Base-by-base conservation (phyloP, 305 asterid genomes). In the Salvia sclarea region DNA sequence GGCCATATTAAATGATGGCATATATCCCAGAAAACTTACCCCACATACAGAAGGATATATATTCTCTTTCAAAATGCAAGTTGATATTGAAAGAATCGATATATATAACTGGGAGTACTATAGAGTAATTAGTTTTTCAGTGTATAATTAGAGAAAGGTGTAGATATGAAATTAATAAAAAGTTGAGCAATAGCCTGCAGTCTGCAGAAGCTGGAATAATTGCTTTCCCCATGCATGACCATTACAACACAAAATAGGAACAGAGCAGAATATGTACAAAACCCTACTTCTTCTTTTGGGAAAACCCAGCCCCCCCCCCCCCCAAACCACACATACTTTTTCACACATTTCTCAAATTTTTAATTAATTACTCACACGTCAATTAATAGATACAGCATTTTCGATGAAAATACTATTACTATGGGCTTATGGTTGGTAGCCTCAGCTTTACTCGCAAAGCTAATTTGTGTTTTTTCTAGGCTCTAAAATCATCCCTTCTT, bases 161-260 rank as follows among this genome's bases (percentile, higher is more conserved):
- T 17, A 30, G 44, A 35, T 20, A 35, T 37, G 70, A 53, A 62
- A 58, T 52, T 24, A 71, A 71, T 28, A 28, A 45, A 52, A 49
- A 12, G 31, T 28, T 18, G 61, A 6, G 24, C 11, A 60, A 65
- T 37, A 22, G 30, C 9, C 22, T 56, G 67, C 38, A 49, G 14
- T 68, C 61, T 68, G 66, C 30, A 16, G 57, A 48, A 21, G 8
- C 66, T 45, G 71, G 79, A 68, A 75, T 68, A 68, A 69, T 69
- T 61, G 56, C 65, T 69, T 75, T 63, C 66, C 68, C 69, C 49
- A 75, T 55, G 78, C 53, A 75, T 47, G 1, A 9, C 9, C 61
- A 70, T 66, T 33, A 66, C 54, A 30, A 55, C 66, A 64, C 67
- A 43, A 33, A 24, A 41, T 41, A 64, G 33, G 38, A 45, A 22